These are phyloP conservation scores for Ophiostoma ulmi DNA, from an alignment of 2,329 filamentous ascomycete genomes.

Conservation along the genomic window DNA sequence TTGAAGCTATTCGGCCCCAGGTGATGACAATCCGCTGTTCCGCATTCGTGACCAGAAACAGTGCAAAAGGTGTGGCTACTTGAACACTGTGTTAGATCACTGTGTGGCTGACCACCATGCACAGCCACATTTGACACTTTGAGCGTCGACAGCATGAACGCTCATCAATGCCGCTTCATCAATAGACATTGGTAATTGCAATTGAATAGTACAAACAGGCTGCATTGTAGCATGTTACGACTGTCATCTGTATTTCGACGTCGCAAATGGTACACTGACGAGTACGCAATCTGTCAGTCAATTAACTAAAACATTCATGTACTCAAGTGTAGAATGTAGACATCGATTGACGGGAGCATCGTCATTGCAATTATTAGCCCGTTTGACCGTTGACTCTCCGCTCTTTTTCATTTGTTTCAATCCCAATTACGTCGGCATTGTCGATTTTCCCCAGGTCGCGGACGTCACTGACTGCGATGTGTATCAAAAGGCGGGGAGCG, in stretches of 20 bases:
- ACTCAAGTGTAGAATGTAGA: background rate
- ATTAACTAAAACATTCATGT: background rate
- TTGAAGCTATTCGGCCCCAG: background rate
- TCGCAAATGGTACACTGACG: background rate
- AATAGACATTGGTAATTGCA: background rate
- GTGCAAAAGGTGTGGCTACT: too few relatives aligned
- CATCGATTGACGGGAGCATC: background rate
- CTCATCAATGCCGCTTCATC: background rate
- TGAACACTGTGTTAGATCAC: background rate
- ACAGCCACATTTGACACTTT: background rate
- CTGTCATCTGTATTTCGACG: too few relatives aligned
- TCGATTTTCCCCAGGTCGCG: constrained; percentile 13
- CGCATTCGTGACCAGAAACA: too few relatives aligned
- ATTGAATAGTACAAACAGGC: background rate
- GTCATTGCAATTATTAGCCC: background rate
- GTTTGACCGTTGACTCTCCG: background rate
- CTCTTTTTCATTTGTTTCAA: background rate
- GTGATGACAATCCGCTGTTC: background rate
- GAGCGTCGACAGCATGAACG: background rate
- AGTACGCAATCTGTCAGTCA: background rate
- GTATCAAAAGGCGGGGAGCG: constrained; percentile 29
- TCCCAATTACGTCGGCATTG: constrained; percentile 15
- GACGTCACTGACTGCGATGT: constrained; percentile 25
- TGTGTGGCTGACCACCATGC: background rate
- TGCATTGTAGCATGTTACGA: background rate